Conservation (phyloP, 2,329 filamentous ascomycete species). For the Fusarium dimerum region DNA sequence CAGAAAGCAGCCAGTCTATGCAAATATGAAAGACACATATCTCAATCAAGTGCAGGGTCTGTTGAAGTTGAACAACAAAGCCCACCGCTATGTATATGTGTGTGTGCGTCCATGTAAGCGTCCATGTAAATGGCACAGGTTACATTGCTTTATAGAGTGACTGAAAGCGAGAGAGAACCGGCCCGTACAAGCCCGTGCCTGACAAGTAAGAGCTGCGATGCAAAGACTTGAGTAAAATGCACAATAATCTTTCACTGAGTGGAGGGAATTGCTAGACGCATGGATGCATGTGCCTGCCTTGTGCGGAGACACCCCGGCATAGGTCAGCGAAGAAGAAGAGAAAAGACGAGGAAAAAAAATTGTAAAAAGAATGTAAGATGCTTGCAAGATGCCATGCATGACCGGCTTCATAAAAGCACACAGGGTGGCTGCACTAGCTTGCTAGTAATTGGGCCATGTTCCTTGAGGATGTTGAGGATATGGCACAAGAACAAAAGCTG, state of each 20-base stretch:
- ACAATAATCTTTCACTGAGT: slow-evolving; percentile 6
- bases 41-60: slow-evolving; percentile 6
- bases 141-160: not conserved
- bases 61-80: slow-evolving; percentile 6
- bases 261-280: slow-evolving; percentile 10
- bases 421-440: slow-evolving; percentile 33
- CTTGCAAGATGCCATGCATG: slow-evolving; percentile 34
- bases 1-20: slow-evolving; percentile 6
- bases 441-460: slow-evolving; percentile 22
- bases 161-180: slow-evolving; percentile 18
- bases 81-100: slow-evolving; percentile 8
- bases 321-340: slow-evolving; percentile 3
- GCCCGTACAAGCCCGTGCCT: not conserved
- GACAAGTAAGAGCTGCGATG: not conserved
- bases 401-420: slow-evolving; percentile 29
- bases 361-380: slow-evolving; percentile 16
- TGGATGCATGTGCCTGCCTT: slow-evolving; percentile 12
- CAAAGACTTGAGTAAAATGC: slow-evolving; percentile 2
- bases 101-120: slow-evolving; percentile 1
- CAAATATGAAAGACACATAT: slow-evolving; percentile 6
- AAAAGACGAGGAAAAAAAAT: not conserved
- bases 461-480: slow-evolving; percentile 21
- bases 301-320: slow-evolving; percentile 24
- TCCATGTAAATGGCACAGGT: slow-evolving; percentile 17
- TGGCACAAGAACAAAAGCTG: slow-evolving; percentile 10